Evolutionary conservation across 2,329 filamentous ascomycete genomes (phyloP).

Genomic region (Aspergillus unguis): DNA sequence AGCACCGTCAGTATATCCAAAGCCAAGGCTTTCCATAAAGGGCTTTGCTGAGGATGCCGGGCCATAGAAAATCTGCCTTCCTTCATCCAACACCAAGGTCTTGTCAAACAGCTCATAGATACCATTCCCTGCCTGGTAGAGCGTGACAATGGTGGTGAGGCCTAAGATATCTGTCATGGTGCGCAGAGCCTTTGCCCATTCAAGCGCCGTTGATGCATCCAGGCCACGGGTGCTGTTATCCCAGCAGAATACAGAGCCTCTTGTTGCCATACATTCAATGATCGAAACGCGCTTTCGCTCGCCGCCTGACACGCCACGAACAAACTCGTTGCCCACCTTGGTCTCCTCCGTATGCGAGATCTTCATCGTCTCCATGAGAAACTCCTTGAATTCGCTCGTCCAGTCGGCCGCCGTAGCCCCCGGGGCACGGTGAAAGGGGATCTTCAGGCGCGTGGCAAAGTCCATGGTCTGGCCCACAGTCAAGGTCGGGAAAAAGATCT

Average conservation of each 20-base stretch:
- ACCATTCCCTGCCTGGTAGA: conserved; percentile 65
- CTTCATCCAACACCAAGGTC: conserved; percentile 61
- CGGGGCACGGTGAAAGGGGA: conserved; percentile 65
- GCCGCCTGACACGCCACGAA: conserved; percentile 63
- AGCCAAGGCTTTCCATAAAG: conserved; percentile 64
- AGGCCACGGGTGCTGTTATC: conserved; percentile 63
- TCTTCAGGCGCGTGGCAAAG: conserved; percentile 59
- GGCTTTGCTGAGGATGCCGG: conserved; percentile 55
- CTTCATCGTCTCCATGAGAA: conserved; percentile 54
- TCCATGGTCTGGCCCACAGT: conserved; percentile 50
- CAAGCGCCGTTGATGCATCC: conserved; percentile 59
- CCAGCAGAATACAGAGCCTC: conserved; percentile 58
- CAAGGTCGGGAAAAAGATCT: conserved; percentile 50
- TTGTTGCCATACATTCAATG: conserved; percentile 57
- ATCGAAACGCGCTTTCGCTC: conserved; percentile 66
- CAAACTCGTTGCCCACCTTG: conserved; percentile 62
- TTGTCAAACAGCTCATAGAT: conserved; percentile 67
- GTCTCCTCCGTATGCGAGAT: conserved; percentile 60
- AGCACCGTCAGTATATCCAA: conserved; percentile 58
- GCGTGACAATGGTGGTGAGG: conserved; percentile 56
- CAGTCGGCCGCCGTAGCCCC: conserved; percentile 55
- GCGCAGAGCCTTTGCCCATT: conserved; percentile 56
- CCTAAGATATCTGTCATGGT: conserved; percentile 59
- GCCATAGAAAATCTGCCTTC: conserved; percentile 64
- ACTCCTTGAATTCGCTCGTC: conserved; percentile 53